Percentiles rank a stretch among this genome's conserved stretches.
These are phyloP conservation scores for Cercis canadensis DNA, from an alignment of 306 rosid genomes.

Conservation along the genomic window DNA sequence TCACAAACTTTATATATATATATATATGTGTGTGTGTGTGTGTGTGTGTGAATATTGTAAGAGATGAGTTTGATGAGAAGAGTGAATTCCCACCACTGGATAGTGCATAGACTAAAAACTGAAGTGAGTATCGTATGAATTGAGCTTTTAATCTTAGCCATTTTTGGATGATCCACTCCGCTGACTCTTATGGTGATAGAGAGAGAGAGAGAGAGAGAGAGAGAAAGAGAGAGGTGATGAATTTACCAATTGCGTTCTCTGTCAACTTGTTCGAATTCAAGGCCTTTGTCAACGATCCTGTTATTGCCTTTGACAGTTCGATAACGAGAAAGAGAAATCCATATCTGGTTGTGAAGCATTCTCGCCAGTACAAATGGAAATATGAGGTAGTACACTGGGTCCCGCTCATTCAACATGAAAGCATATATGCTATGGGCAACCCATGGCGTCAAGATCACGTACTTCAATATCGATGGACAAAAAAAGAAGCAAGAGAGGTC, in stretches of 20 bases:
- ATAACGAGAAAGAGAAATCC: slow-evolving; percentile 69
- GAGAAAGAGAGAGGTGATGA: no score
- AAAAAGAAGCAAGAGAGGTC: background rate
- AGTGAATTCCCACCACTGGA: no score
- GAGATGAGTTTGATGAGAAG: no score
- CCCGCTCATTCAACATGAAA: slow-evolving; percentile 41
- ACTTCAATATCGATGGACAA: slow-evolving; percentile 29
- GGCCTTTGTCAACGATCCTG: slow-evolving; percentile 60
- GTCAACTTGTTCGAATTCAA: slow-evolving; percentile 79
- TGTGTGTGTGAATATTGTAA: no score
- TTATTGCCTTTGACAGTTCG: slow-evolving; percentile 52
- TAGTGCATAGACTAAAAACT: no score
- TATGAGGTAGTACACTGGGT: slow-evolving; percentile 18
- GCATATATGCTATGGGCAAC: slow-evolving; percentile 25
- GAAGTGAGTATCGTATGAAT: no score
- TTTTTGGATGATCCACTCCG: no score
- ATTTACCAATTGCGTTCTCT: slow-evolving; percentile 66
- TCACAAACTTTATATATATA: no score
- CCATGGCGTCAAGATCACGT: slow-evolving; percentile 46
- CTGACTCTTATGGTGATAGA: no score
- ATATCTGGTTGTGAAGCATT: slow-evolving; percentile 63
- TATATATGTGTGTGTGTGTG: no score
- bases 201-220: no score
- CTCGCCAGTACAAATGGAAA: slow-evolving; percentile 44
- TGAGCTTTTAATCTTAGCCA: no score